Conservation (phyloP, 2,329 filamentous ascomycete genomes). For the Trichoderma sp. region DNA sequence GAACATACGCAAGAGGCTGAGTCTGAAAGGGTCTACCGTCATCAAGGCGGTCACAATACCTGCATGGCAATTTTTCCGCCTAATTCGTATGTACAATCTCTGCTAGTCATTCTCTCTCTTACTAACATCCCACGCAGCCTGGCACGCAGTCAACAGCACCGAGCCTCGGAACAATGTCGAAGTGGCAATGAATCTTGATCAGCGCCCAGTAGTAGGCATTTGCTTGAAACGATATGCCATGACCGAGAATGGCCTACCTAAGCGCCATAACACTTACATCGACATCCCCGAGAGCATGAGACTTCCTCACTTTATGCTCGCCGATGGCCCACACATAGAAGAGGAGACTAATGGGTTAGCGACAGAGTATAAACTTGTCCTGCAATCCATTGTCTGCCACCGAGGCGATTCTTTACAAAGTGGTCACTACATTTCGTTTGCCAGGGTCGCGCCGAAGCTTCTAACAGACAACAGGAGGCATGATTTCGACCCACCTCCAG, state of each 20-base stretch:
- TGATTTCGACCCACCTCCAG: constrained; percentile 56
- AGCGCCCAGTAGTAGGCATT: constrained; percentile 83
- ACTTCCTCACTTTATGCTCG: constrained; percentile 81
- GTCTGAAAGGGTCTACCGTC: constrained; percentile 47
- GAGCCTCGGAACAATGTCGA: constrained; percentile 67
- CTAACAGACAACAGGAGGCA: constrained; percentile 58
- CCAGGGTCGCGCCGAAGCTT: constrained; percentile 66
- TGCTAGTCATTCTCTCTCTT: neutral
- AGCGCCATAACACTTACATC: constrained; percentile 75
- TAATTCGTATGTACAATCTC: constrained; percentile 67
- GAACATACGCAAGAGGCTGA: constrained; percentile 41
- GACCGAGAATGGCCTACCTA: constrained; percentile 63
- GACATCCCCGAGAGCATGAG: constrained; percentile 83
- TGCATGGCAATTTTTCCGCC: constrained; percentile 94
- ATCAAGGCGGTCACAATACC: constrained; percentile 89
- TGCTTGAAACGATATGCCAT: constrained; percentile 85
- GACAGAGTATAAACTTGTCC: constrained; percentile 87
- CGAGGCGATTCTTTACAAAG: constrained; percentile 80
- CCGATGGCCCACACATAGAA: constrained; percentile 66
- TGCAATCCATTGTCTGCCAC: constrained; percentile 92
- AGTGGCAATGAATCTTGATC: constrained; percentile 83
- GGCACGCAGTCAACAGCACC: constrained; percentile 66
- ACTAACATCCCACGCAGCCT: constrained; percentile 57
- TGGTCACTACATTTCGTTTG: constrained; percentile 87
- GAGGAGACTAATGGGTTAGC: constrained; percentile 61